Conservation (phyloP, 495 filamentous ascomycete genomes). For the Penicillium taxi region DNA sequence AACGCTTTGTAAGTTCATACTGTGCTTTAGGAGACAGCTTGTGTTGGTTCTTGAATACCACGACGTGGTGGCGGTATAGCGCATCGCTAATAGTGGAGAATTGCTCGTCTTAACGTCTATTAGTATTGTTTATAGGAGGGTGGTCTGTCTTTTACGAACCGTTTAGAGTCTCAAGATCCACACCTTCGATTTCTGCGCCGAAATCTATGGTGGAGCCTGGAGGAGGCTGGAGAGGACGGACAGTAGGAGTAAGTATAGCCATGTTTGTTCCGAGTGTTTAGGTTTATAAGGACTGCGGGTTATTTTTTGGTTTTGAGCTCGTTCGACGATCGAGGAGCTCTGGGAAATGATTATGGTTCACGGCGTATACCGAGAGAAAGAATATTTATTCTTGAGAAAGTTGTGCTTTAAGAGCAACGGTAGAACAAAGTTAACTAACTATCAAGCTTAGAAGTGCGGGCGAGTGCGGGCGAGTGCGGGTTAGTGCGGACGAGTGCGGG, state of each 20-base stretch:
- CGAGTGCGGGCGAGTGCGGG: slow-evolving; percentile 16
- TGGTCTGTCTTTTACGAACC: slow-evolving; percentile 19
- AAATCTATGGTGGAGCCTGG: slow-evolving; percentile 49
- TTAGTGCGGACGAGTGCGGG: slow-evolving; percentile 8
- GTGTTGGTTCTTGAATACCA: slow-evolving; percentile 60
- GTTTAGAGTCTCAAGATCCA: slow-evolving; percentile 52
- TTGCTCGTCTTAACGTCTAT: slow-evolving; percentile 41
- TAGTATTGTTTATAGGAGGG: background rate
- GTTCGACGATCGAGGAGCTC: too few relatives aligned
- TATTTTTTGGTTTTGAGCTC: slow-evolving; percentile 1
- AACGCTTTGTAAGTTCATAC: slow-evolving; percentile 60
- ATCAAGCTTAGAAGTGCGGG: too few relatives aligned
- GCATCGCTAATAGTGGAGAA: slow-evolving; percentile 51
- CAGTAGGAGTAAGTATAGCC: slow-evolving; percentile 15
- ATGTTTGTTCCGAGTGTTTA: slow-evolving; percentile 3
- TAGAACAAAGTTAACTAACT: too few relatives aligned
- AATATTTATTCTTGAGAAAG: background rate
- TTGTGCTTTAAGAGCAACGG: too few relatives aligned
- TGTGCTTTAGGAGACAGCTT: slow-evolving; percentile 57
- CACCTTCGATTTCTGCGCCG: slow-evolving; percentile 47
- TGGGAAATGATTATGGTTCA: slow-evolving; percentile 5
- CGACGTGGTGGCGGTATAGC: slow-evolving; percentile 55
- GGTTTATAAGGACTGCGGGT: background rate
- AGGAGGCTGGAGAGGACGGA: slow-evolving; percentile 34
- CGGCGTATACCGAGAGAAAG: slow-evolving; percentile 9